Conservation (phyloP, 2,329 filamentous ascomycete species). For the Aspergillus ustus region DNA sequence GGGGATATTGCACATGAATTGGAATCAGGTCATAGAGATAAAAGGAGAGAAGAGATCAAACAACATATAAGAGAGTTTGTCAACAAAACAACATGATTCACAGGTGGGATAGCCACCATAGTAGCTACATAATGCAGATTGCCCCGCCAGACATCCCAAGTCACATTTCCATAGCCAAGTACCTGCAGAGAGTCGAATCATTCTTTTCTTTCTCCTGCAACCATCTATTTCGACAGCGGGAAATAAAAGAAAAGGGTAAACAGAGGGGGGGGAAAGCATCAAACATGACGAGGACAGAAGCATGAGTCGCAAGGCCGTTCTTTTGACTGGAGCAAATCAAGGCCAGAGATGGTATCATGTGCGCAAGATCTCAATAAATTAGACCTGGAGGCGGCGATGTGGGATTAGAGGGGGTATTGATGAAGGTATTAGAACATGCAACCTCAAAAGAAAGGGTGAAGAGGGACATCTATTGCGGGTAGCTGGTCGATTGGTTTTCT, state of each 20-base stretch:
- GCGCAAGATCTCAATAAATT: constrained; percentile 36
- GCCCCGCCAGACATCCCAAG: constrained; percentile 28
- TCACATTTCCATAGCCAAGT: constrained; percentile 25
- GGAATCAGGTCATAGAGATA: constrained; percentile 21
- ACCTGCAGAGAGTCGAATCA: constrained; percentile 19
- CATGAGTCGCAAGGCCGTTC: constrained; percentile 35
- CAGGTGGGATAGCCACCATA: constrained; percentile 24
- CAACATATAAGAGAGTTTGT: constrained; percentile 13
- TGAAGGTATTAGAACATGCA: constrained; percentile 34
- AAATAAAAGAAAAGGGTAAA: constrained; percentile 7
- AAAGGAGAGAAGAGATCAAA: constrained; percentile 20
- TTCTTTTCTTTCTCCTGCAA: constrained; percentile 27
- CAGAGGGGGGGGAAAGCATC: neutral
- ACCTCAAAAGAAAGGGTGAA: constrained; percentile 25
- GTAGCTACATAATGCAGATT: constrained; percentile 25
- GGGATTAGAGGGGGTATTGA: constrained; percentile 41
- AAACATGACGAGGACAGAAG: constrained; percentile 29
- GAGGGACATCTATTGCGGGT: constrained; percentile 41
- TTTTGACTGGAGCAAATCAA: constrained; percentile 35
- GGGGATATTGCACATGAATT: constrained; percentile 29
- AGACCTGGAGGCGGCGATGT: constrained; percentile 38
- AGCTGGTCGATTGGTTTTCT: constrained; percentile 43
- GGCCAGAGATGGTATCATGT: constrained; percentile 44
- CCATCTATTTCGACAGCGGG: constrained; percentile 30
- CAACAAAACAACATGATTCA: constrained; percentile 22